Percentiles rank a stretch among this genome's conserved stretches.
Evolutionary conservation across 805 yeast species (phyloP).

Genomic region (Wickerhamomyces canadensis): DNA sequence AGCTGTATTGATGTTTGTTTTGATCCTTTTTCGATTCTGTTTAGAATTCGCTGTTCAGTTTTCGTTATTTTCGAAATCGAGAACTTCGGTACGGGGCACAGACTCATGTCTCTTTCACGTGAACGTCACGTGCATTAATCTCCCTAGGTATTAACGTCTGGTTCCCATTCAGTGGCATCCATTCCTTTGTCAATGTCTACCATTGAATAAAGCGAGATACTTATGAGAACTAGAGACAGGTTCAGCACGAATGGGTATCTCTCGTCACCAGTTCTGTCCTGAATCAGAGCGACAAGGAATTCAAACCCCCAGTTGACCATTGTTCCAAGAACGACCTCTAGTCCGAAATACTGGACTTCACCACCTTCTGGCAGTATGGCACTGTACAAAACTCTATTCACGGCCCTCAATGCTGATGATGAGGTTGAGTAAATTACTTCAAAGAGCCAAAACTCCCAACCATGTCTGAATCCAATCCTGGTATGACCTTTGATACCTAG

Average conservation of each 20-base stretch:
- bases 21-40: not conserved
- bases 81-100: not conserved
- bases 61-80: not conserved
- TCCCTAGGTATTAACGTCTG: too few species aligned
- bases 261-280: conserved; percentile 33
- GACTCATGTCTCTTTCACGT: not conserved
- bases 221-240: conserved; percentile 24
- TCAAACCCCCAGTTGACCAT: conserved; percentile 38
- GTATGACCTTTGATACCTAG: conserved; percentile 27
- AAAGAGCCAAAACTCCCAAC: conserved; percentile 40
- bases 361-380: conserved; percentile 35
- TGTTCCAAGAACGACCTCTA: conserved; percentile 35
- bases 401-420: conserved; percentile 31
- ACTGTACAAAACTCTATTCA: conserved; percentile 33
- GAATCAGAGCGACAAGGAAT: conserved; percentile 34
- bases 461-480: conserved; percentile 33
- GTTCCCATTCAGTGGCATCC: conserved; percentile 2
- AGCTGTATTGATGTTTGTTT: not conserved
- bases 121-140: not conserved
- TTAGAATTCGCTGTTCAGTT: conserved; percentile 1
- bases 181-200: conserved; percentile 32
- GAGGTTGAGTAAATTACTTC: conserved; percentile 32
- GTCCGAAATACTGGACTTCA: conserved; percentile 38
- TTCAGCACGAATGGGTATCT: conserved; percentile 35
- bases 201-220: conserved; percentile 22